Evolutionary conservation across 1,139 yeast species (phyloP).

Genomic region (Debaryomycetaceae sp.): DNA sequence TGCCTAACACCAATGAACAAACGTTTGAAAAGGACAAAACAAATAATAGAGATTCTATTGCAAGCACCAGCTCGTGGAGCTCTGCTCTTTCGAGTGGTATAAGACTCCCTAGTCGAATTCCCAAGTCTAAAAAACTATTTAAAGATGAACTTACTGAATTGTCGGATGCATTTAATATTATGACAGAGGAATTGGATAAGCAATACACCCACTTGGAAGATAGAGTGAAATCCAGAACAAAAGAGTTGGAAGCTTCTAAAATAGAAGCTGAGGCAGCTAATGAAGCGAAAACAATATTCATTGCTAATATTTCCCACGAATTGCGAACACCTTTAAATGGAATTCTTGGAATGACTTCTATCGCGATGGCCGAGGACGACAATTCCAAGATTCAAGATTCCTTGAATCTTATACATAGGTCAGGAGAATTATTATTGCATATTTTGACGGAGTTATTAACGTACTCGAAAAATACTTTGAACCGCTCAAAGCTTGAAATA

Average conservation of each 20-base stretch:
- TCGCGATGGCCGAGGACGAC: constrained; percentile 83
- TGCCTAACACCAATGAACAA: constrained; percentile 3
- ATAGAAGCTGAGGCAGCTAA: constrained; percentile 91
- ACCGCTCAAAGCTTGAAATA: constrained; percentile 78
- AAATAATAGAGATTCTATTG: constrained; percentile 23
- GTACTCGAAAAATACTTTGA: constrained; percentile 85
- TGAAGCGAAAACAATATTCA: constrained; percentile 90
- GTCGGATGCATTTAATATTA: constrained; percentile 83
- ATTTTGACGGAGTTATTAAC: constrained; percentile 86
- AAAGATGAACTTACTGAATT: constrained; percentile 85
- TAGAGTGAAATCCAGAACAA: constrained; percentile 83
- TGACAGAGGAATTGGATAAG: constrained; percentile 83
- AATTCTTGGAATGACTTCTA: constrained; percentile 92
- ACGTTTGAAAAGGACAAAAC: constrained; percentile 1
- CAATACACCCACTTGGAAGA: constrained; percentile 86
- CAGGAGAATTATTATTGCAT: constrained; percentile 84
- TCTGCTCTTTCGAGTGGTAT: constrained; percentile 40
- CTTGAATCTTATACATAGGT: constrained; percentile 73
- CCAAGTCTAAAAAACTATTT: constrained; percentile 56
- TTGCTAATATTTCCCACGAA: constrained; percentile 95
- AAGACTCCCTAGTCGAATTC: constrained; percentile 49
- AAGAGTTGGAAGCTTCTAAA: constrained; percentile 83
- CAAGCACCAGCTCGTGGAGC: constrained; percentile 24
- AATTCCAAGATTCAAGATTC: constrained; percentile 59
- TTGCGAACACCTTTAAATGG: constrained; percentile 94